Evolutionary conservation across 768 basidiomycete genomes (phyloP).

Genomic region (Lentinula raphanica): DNA sequence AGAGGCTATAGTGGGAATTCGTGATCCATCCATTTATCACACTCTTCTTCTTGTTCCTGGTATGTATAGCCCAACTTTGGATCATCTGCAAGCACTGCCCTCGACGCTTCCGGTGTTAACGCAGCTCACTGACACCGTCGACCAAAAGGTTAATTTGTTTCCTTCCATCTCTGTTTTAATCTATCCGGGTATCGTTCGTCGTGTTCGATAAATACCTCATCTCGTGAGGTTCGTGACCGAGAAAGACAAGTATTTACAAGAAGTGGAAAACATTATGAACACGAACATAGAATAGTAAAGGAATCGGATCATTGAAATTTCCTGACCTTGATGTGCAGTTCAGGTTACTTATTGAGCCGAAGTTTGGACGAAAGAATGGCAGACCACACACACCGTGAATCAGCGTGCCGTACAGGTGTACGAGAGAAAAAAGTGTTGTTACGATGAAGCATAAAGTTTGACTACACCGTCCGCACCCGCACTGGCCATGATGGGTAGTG

Average conservation of each 20-base stretch:
- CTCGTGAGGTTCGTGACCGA: conserved; percentile 1
- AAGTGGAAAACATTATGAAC: neutral
- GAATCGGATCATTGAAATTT: conserved; percentile 7
- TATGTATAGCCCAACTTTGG: neutral
- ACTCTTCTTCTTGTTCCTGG: neutral
- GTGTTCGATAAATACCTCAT: neutral
- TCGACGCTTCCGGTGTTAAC: neutral
- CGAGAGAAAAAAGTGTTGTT: conserved; percentile 22
- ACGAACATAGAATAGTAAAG: neutral
- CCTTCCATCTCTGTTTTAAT: neutral
- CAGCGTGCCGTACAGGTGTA: conserved; percentile 9
- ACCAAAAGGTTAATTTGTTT: neutral
- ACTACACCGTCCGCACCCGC: conserved; percentile 95
- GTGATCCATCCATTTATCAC: neutral
- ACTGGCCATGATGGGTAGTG: conserved; percentile 83
- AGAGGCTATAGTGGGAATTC: neutral
- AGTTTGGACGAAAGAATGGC: conserved; percentile 6
- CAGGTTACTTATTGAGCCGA: conserved; percentile 9
- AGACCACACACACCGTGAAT: conserved; percentile 11
- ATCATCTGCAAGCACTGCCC: neutral
- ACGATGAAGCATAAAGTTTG: conserved; percentile 86
- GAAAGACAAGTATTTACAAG: conserved; percentile 5
- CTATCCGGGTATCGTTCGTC: neutral
- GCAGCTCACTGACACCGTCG: neutral
- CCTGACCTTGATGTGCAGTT: conserved; percentile 7